phyloP scores from a whole-genome alignment of 306 rosid genomes.

The Acacia confusa region DNA sequence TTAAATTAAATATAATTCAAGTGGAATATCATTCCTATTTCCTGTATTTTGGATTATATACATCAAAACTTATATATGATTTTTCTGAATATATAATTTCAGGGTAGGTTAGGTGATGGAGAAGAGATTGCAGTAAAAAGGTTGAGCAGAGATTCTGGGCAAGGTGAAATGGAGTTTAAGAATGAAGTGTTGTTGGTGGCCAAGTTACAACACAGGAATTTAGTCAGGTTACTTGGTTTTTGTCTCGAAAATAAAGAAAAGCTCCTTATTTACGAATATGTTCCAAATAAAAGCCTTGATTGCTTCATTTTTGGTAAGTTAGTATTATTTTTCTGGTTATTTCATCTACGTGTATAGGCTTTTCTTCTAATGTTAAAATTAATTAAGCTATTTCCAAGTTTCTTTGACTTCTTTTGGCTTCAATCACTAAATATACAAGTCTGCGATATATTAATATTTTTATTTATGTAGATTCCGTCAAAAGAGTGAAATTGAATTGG shows the following conservation, averaged over 20 bases:
- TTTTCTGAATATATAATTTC: not conserved
- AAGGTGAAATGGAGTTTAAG: slow-evolving; percentile 17
- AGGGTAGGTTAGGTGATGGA: slow-evolving; percentile 28
- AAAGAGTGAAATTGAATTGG: not conserved
- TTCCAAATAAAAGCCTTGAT: not conserved
- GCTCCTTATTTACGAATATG: not conserved
- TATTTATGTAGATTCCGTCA: not conserved
- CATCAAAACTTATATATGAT: not conserved
- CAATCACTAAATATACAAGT: not conserved
- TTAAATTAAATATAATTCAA: not conserved
- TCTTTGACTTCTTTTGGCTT: not conserved
- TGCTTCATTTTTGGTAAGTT: not conserved
- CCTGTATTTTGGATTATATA: not conserved
- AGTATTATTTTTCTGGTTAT: not conserved
- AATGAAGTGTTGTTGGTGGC: not conserved
- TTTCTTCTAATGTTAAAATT: not conserved
- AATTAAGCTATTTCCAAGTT: not conserved
- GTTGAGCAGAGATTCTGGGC: slow-evolving; percentile 15
- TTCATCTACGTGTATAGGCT: not conserved
- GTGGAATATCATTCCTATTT: not conserved
- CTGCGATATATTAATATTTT: no score
- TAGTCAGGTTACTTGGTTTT: not conserved
- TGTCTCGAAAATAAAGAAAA: not conserved
- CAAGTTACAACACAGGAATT: not conserved
- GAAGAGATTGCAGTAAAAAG: slow-evolving; percentile 34